Percentiles rank a stretch among this genome's conserved stretches.
These are phyloP conservation scores for Hypoxylon trugodes DNA, from an alignment of 495 filamentous ascomycete genomes.

Conservation along the genomic window DNA sequence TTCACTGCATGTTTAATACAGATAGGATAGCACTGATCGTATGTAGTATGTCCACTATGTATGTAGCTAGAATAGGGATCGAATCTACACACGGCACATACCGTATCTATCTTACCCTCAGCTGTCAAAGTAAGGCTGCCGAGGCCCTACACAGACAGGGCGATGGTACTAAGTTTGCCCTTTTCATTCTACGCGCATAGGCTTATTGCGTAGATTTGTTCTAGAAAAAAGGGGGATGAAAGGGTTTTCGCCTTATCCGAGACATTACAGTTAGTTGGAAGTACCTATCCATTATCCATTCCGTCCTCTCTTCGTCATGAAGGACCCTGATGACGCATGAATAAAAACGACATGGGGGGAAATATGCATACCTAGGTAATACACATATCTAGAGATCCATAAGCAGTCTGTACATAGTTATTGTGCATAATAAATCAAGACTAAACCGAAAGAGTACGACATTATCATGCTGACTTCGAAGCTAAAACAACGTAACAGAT, in stretches of 20 bases:
- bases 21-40: conserved; percentile 8
- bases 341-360: conserved; percentile 1
- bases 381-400: too few relatives aligned
- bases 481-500: conserved; percentile 5
- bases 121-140: conserved; percentile 36
- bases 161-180: conserved; percentile 17
- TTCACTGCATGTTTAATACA: conserved; percentile 29
- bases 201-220: conserved; percentile 22
- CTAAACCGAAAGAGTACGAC: conserved; percentile 31
- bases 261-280: conserved; percentile 2
- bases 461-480: conserved; percentile 24
- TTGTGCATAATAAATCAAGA: background rate
- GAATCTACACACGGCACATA: conserved; percentile 20
- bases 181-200: conserved; percentile 1
- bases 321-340: conserved; percentile 35
- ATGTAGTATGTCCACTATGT: conserved; percentile 1
- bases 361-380: background rate
- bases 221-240: conserved; percentile 23
- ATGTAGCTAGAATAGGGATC: background rate
- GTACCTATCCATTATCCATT: conserved; percentile 1
- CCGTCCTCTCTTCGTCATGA: conserved; percentile 26
- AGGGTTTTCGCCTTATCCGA: conserved; percentile 17
- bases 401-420: background rate
- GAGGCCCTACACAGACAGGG: conserved; percentile 14
- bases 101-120: conserved; percentile 31